Percentiles rank a stretch among this genome's conserved stretches.
phyloP scores from a whole-genome alignment of 371 early-diverging fungal genomes.

The Circinella umbellata region DNA sequence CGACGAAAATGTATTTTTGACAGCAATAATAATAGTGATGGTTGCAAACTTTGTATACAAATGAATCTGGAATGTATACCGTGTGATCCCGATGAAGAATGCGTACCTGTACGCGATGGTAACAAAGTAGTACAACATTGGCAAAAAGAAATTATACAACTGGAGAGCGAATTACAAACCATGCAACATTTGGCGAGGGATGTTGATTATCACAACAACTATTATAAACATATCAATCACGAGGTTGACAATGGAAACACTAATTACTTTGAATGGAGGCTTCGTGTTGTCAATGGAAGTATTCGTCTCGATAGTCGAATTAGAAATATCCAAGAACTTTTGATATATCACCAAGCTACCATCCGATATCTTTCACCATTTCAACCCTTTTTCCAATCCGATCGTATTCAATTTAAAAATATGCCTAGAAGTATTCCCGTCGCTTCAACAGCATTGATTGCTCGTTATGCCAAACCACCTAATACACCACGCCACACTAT shows the following conservation, averaged over 20 bases:
- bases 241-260: neutral
- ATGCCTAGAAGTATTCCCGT: neutral
- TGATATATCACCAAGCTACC: neutral
- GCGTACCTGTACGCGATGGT: neutral
- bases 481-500: neutral
- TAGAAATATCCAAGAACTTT: neutral
- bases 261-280: neutral
- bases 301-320: slow-evolving; percentile 4
- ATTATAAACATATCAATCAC: too few species aligned
- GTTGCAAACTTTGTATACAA: neutral
- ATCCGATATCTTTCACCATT: slow-evolving; percentile 3
- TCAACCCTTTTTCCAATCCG: neutral
- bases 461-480: neutral
- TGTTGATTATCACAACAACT: neutral
- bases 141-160: neutral
- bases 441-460: neutral
- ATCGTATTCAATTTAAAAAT: neutral
- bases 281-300: neutral
- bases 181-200: neutral
- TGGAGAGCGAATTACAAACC: neutral
- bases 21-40: neutral
- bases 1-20: slow-evolving; percentile 3
- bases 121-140: neutral
- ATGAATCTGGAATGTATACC: neutral
- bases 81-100: neutral